phyloP scores from a whole-genome alignment of 805 yeast species.

The Soucietia sequanensis region DNA sequence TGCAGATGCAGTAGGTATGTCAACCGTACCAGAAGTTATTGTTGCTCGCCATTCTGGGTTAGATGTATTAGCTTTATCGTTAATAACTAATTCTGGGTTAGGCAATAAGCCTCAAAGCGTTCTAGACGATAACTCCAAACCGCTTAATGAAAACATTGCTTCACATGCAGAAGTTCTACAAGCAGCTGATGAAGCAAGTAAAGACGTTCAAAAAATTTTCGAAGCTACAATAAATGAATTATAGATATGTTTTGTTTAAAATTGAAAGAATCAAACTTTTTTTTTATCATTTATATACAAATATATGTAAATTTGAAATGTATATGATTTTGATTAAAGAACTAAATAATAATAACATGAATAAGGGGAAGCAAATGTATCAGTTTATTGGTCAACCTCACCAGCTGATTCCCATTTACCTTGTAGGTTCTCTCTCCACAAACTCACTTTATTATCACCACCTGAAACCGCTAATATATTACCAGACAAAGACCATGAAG shows the following conservation, averaged over 20 bases:
- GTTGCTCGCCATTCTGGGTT: constrained; percentile 88
- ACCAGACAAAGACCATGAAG: constrained; percentile 96
- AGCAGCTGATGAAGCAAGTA: constrained; percentile 75
- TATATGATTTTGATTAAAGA: too few species aligned
- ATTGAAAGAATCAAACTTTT: not conserved
- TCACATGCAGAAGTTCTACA: constrained; percentile 90
- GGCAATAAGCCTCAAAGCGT: constrained; percentile 68
- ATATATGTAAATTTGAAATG: constrained; percentile 1
- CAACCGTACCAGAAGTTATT: constrained; percentile 94
- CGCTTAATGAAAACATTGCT: constrained; percentile 74
- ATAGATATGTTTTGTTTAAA: constrained; percentile 13
- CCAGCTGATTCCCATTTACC: constrained; percentile 99
- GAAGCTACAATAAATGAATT: constrained; percentile 56
- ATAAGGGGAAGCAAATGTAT: too few species aligned
- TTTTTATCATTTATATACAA: not conserved
- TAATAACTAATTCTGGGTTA: constrained; percentile 84
- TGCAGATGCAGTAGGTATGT: constrained; percentile 96
- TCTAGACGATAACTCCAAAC: constrained; percentile 49
- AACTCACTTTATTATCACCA: constrained; percentile 92
- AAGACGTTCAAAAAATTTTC: constrained; percentile 72
- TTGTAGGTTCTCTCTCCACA: constrained; percentile 92
- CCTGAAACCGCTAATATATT: constrained; percentile 93
- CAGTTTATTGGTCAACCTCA: constrained; percentile 79
- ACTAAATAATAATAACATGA: too few species aligned
- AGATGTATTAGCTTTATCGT: constrained; percentile 77